A percentile compares a stretch with the other conserved stretches of the same genome.
These are phyloP conservation scores for Aspergillus mulundensis DNA, from an alignment of 495 filamentous ascomycete genomes.

Conservation along the genomic window DNA sequence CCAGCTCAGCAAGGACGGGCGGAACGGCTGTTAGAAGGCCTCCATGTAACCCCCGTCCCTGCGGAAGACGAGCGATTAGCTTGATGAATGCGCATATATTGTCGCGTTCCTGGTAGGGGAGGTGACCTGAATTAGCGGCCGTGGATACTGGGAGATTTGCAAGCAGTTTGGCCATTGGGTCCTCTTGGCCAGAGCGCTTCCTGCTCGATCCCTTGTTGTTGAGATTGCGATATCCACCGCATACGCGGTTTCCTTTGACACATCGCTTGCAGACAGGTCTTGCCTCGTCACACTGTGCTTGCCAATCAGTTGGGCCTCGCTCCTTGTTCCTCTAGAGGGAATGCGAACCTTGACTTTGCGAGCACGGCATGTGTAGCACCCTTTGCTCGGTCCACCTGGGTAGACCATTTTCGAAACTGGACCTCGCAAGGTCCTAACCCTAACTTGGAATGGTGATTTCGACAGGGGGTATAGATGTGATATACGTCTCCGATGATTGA, in stretches of 20 bases:
- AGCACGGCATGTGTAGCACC: conserved; percentile 11
- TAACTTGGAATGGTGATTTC: not conserved
- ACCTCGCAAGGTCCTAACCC: not conserved
- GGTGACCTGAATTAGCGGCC: not conserved
- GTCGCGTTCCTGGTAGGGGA: not conserved
- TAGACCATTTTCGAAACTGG: conserved; percentile 1
- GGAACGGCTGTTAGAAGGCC: conserved; percentile 1
- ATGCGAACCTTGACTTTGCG: conserved; percentile 8
- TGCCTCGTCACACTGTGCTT: conserved; percentile 4
- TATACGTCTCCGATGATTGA: not conserved
- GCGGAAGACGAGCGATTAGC: not conserved
- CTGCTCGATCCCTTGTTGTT: not conserved
- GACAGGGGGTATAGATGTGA: not conserved
- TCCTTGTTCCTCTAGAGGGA: not conserved
- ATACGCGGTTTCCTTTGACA: conserved; percentile 1
- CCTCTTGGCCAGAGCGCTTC: not conserved
- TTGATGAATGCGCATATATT: not conserved
- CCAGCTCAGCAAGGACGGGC: not conserved
- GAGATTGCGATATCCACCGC: conserved; percentile 7
- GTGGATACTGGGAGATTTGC: not conserved
- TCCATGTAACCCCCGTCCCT: not conserved
- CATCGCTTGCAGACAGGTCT: conserved; percentile 5
- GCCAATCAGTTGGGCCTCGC: not conserved
- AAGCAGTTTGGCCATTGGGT: not conserved
- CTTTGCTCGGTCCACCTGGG: conserved; percentile 6